Evolutionary conservation across 2,329 filamentous ascomycete species (phyloP).

Genomic region (Fonsecaea pugnacius): DNA sequence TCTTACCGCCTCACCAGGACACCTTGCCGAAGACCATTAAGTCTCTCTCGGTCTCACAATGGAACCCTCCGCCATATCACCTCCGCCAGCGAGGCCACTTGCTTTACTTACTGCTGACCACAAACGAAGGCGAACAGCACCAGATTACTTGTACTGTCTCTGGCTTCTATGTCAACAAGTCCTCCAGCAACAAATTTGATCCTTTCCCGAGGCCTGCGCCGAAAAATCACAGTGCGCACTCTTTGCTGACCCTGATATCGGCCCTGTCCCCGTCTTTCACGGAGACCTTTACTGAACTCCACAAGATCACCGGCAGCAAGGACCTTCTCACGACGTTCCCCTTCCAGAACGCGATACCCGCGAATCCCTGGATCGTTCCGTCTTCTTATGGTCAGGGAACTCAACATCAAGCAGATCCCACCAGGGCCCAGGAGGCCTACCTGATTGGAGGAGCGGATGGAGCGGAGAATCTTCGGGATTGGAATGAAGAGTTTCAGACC

Average conservation of each 20-base stretch:
- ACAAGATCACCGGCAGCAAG: conserved; percentile 81
- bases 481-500: conserved; percentile 99
- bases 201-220: conserved; percentile 78
- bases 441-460: conserved; percentile 89
- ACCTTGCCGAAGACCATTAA: conserved; percentile 88
- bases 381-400: conserved; percentile 66
- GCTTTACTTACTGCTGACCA: conserved; percentile 85
- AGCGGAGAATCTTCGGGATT: conserved; percentile 90
- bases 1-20: conserved; percentile 70
- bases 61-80: conserved; percentile 95
- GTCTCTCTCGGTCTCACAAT: conserved; percentile 81
- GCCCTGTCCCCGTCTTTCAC: conserved; percentile 83
- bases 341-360: conserved; percentile 90
- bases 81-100: conserved; percentile 90
- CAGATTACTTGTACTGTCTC: conserved; percentile 93
- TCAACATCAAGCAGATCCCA: conserved; percentile 77
- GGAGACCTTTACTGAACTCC: conserved; percentile 73
- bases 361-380: conserved; percentile 86
- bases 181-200: conserved; percentile 92
- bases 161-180: conserved; percentile 97
- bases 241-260: conserved; percentile 77
- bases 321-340: conserved; percentile 93
- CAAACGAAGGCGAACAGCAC: conserved; percentile 91
- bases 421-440: conserved; percentile 89
- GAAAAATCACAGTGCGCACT: conserved; percentile 81